Conservation (phyloP, 129 eudicot species). For the Calendula officinalis region DNA sequence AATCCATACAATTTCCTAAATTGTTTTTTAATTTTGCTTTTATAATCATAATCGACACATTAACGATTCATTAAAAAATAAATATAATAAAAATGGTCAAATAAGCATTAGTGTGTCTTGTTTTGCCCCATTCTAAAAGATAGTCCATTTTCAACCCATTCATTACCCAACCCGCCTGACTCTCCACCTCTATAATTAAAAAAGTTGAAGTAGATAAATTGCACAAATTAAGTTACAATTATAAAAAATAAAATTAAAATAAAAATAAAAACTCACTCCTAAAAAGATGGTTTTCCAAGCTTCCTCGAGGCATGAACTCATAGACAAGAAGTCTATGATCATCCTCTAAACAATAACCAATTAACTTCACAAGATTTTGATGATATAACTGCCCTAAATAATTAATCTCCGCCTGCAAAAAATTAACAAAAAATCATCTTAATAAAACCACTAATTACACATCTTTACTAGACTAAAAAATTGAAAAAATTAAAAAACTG, state of each 20-base stretch:
- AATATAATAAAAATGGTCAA: too few species aligned
- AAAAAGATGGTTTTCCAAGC: constrained; percentile 83
- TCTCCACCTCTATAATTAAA: background rate
- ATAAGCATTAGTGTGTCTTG: too few species aligned
- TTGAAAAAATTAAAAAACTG: background rate
- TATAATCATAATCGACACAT: background rate
- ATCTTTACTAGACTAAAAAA: background rate
- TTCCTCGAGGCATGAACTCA: constrained; percentile 84
- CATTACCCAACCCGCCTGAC: background rate
- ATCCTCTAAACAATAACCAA: constrained; percentile 73
- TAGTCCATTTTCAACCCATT: background rate
- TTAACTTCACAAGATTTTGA: constrained; percentile 64
- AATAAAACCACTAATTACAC: background rate
- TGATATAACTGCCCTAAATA: constrained; percentile 72
- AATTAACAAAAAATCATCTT: constrained; percentile 8
- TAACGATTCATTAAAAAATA: background rate
- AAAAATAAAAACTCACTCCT: constrained; percentile 49
- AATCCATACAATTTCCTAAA: background rate
- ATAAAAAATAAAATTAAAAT: constrained; percentile 1
- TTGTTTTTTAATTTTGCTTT: background rate
- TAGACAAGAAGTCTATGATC: constrained; percentile 73
- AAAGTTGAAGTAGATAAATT: constrained; percentile 9
- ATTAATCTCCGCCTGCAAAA: constrained; percentile 60
- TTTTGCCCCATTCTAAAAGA: background rate
- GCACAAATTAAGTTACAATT: background rate